Evolutionary conservation across 2,329 filamentous ascomycete genomes (phyloP), one percentile per base, ranked within the genome.

Genomic region (Cladosporium sp.): DNA sequence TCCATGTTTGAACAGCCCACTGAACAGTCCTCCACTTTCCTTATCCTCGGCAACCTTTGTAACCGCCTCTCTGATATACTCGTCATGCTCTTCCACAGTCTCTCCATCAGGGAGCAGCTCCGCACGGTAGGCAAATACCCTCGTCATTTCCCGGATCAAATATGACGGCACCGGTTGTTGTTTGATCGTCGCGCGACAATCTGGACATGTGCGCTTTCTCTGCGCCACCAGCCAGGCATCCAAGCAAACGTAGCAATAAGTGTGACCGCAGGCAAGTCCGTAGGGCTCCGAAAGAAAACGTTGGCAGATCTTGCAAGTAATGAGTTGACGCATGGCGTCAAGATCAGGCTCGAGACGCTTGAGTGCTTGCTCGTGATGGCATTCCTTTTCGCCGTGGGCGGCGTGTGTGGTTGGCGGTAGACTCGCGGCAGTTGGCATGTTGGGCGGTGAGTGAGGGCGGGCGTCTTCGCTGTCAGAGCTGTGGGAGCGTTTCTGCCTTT

Each of bases 251-350:
- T 87, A 87, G 69, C 84, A 87, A 66, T 85, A 86, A 6, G 83
- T 86, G 64, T 87, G 84, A 3, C 84, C 84, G 59, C 84, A 87
- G 6, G 74, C 74, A 46, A 86, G 74, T 15, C 80, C 83, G 67
- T 81, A 87, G 2, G 84, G 84, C 65, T 86, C 83, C 67, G 85
- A 86, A 43, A 86, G 74, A 42, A 83, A 76, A 49, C 79, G 77
- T 57, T 84, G 78, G 66, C 84, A 87, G 55, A 87, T 82, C 55
- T 82, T 82, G 69, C 84, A 87, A 51, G 80, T 82, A 58, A 84
- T 70, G 27, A 84, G 72, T 25, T 68, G 69, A 56, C 82, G 76
- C 54, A 86, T 77, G 57, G 77, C 74, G 58, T 82, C 76, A 39
- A 86, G 75, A 64, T 85, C 80, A n/a, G 29, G 33, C 30, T 50